A percentile compares a stretch with the other conserved stretches of the same genome.
Evolutionary conservation across 1,284 basidiomycete species (phyloP).

Genomic region (Irpex sp.): DNA sequence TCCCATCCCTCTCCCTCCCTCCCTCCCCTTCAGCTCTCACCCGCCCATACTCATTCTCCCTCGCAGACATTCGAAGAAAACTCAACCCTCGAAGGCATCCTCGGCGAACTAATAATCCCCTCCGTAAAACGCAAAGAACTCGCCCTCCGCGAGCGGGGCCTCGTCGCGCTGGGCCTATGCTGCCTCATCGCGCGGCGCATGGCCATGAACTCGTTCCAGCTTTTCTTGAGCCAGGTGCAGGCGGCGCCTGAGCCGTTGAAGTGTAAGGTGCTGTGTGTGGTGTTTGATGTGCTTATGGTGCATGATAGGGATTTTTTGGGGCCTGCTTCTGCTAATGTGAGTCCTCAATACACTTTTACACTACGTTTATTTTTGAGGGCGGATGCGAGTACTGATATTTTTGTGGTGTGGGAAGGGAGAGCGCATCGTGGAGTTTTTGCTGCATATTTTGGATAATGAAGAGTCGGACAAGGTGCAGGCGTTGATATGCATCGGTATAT

Average conservation of each 20-base stretch:
- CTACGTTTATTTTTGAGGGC: neutral
- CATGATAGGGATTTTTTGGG: conserved; percentile 80
- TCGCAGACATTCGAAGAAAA: conserved; percentile 87
- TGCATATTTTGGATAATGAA: conserved; percentile 71
- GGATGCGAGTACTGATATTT: neutral
- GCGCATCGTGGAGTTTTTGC: conserved; percentile 72
- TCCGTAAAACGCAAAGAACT: conserved; percentile 87
- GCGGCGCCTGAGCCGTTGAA: conserved; percentile 75
- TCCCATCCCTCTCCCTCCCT: too few relatives aligned
- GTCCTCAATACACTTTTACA: conserved; percentile 17
- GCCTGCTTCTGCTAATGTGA: conserved; percentile 49
- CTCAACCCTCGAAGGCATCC: conserved; percentile 87
- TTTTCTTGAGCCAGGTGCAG: conserved; percentile 87
- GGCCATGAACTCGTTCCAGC: conserved; percentile 87
- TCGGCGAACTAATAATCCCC: conserved; percentile 89
- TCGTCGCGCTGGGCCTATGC: conserved; percentile 85
- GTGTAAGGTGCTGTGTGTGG: conserved; percentile 78
- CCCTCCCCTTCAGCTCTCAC: neutral
- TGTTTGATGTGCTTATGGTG: conserved; percentile 91
- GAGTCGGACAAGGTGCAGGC: conserved; percentile 80
- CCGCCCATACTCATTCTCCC: neutral
- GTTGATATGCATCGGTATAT: conserved; percentile 78
- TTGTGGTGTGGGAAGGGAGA: conserved; percentile 48
- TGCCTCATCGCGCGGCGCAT: conserved; percentile 91
- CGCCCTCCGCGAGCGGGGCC: conserved; percentile 80